These are phyloP conservation scores for Fusarium tuaranense DNA, from an alignment of 2,329 filamentous ascomycete species.

Conservation along the genomic window DNA sequence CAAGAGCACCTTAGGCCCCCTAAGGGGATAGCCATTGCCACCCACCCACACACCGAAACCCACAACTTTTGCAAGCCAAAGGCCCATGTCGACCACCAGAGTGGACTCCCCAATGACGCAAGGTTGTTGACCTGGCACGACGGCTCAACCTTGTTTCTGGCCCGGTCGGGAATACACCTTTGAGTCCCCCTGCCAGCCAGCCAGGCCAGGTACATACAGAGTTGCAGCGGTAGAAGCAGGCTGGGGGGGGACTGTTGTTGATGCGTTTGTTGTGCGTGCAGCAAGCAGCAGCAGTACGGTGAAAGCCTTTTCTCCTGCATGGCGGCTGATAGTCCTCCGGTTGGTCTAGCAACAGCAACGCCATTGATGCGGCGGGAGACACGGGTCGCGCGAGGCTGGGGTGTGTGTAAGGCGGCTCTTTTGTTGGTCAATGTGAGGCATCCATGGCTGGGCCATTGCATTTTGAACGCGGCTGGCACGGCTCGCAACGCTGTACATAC, in stretches of 20 bases:
- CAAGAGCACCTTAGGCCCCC: too few relatives aligned
- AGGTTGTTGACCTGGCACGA: constrained; percentile 9
- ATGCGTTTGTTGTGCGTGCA: not conserved
- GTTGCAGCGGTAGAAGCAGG: not conserved
- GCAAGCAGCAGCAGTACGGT: not conserved
- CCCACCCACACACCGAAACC: not conserved
- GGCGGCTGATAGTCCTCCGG: not conserved
- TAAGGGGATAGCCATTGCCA: not conserved
- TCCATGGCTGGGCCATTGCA: not conserved
- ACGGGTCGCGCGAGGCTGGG: constrained; percentile 5
- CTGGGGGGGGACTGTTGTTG: not conserved
- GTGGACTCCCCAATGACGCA: constrained; percentile 23
- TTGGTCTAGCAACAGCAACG: constrained; percentile 11
- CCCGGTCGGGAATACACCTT: not conserved
- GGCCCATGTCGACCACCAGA: not conserved
- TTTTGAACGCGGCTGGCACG: constrained; percentile 17
- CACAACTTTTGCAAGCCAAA: not conserved
- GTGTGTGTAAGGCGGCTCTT: not conserved
- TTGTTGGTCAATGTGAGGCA: not conserved
- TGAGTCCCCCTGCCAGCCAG: not conserved
- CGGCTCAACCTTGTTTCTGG: constrained; percentile 2
- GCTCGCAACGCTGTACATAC: not conserved
- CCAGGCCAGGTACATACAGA: not conserved
- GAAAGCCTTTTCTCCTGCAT: not conserved
- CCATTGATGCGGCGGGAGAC: not conserved